These are phyloP conservation scores for Crithidia brevicula DNA, from an alignment of 208 protist genomes.

Conservation along the genomic window DNA sequence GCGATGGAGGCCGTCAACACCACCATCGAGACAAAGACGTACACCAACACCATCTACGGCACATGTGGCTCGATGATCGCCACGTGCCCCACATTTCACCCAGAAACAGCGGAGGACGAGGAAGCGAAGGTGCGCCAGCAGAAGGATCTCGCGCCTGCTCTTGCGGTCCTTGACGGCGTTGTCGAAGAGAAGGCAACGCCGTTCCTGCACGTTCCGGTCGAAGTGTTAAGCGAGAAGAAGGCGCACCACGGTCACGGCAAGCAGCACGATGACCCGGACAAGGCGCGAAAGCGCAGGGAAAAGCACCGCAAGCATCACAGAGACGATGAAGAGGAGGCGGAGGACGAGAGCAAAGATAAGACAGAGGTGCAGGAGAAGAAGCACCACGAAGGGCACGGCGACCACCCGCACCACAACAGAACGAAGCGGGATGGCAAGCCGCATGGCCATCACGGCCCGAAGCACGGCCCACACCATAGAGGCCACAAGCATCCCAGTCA, in stretches of 20 bases:
- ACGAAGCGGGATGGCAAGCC: no score
- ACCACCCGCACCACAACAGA: no score
- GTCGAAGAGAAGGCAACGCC: no score
- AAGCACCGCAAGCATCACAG: neutral
- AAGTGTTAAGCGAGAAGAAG: neutral
- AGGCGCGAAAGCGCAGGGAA: no score
- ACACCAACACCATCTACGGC: conserved; percentile 53
- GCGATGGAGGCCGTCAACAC: neutral
- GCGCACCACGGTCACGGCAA: neutral
- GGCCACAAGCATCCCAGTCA: no score
- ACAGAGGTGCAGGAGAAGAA: neutral
- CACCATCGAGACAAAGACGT: conserved; percentile 53
- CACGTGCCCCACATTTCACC: neutral
- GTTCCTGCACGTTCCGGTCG: no score
- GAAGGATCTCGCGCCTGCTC: no score
- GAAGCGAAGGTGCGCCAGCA: neutral
- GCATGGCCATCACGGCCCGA: neutral
- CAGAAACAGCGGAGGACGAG: neutral
- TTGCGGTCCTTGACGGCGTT: no score
- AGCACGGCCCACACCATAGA: neutral
- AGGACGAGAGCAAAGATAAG: neutral
- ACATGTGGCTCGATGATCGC: conserved; percentile 23
- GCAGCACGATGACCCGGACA: neutral
- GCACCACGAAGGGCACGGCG: neutral
- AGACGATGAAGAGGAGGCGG: neutral